Evolutionary conservation across 2,329 filamentous ascomycete genomes (phyloP).

Genomic region (Penicillium sp.): DNA sequence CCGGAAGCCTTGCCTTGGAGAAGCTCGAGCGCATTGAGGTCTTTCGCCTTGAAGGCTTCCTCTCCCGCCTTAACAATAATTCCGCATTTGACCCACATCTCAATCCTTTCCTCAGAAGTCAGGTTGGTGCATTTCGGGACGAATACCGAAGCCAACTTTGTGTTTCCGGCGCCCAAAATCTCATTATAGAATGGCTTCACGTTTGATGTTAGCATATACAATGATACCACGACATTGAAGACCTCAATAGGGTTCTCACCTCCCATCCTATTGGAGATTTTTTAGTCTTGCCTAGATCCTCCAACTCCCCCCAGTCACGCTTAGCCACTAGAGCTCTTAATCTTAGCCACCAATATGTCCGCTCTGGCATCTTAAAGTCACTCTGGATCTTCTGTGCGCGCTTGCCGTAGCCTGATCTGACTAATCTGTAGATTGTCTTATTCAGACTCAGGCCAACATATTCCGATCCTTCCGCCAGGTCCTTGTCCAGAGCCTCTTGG

Average conservation of each 20-base stretch:
- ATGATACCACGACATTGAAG: slow-evolving; percentile 18
- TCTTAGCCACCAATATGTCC: slow-evolving; percentile 84
- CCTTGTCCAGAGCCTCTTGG: slow-evolving; percentile 85
- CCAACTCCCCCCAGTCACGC: slow-evolving; percentile 89
- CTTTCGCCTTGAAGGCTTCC: slow-evolving; percentile 83
- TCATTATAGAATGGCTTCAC: slow-evolving; percentile 89
- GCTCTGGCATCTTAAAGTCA: slow-evolving; percentile 93
- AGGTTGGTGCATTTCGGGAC: slow-evolving; percentile 83
- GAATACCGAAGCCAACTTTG: slow-evolving; percentile 80
- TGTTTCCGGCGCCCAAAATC: slow-evolving; percentile 84
- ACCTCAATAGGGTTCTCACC: slow-evolving; percentile 57
- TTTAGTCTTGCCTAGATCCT: slow-evolving; percentile 74
- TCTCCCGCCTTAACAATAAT: slow-evolving; percentile 87
- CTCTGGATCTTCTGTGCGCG: slow-evolving; percentile 84
- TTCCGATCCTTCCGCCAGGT: slow-evolving; percentile 65
- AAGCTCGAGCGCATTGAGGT: slow-evolving; percentile 74
- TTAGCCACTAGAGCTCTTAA: slow-evolving; percentile 87
- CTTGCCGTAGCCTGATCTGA: slow-evolving; percentile 79
- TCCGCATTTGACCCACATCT: slow-evolving; percentile 97
- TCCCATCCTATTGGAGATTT: slow-evolving; percentile 97
- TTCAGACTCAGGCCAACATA: slow-evolving; percentile 88
- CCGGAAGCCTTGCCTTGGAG: slow-evolving; percentile 75
- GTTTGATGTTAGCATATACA: slow-evolving; percentile 35
- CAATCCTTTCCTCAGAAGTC: slow-evolving; percentile 70
- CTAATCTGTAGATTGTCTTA: slow-evolving; percentile 88